Percentiles rank a stretch among this genome's conserved stretches.
Evolutionary conservation across 176 grass and related monocot species (phyloP).

Genomic region (Panicum miliaceum): DNA sequence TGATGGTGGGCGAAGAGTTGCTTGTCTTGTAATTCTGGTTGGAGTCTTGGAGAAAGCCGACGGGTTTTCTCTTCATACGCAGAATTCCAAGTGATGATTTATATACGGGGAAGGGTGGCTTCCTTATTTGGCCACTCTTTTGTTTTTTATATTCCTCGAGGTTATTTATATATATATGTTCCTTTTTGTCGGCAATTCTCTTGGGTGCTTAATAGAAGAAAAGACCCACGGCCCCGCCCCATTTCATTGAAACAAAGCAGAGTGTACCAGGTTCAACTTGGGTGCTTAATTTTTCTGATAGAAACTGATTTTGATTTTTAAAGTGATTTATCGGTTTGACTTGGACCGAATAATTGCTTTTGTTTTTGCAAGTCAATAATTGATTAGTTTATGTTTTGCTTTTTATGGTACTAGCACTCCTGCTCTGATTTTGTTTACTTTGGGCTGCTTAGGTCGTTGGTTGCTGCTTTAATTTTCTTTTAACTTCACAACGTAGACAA

Average conservation of each 20-base stretch:
- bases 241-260: too few relatives aligned
- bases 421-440: constrained; percentile 26
- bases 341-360: constrained; percentile 39
- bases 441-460: not conserved
- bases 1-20: not conserved
- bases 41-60: not conserved
- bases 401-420: not conserved
- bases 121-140: not conserved
- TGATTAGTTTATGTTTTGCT: constrained; percentile 17
- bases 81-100: not conserved
- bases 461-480: constrained; percentile 4
- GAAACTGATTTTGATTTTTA: not conserved
- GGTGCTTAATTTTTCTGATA: too few relatives aligned
- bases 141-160: not conserved
- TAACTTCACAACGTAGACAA: constrained; percentile 15
- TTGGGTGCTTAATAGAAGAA: not conserved
- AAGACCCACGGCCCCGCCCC: too few relatives aligned
- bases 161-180: not conserved
- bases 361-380: constrained; percentile 26
- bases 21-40: not conserved
- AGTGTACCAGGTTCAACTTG: too few relatives aligned
- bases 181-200: not conserved
- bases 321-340: constrained; percentile 17
- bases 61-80: not conserved
- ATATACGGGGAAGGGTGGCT: not conserved